Base-by-base conservation (phyloP, 2,329 filamentous ascomycete genomes). In the Xylariaceae sp. region DNA sequence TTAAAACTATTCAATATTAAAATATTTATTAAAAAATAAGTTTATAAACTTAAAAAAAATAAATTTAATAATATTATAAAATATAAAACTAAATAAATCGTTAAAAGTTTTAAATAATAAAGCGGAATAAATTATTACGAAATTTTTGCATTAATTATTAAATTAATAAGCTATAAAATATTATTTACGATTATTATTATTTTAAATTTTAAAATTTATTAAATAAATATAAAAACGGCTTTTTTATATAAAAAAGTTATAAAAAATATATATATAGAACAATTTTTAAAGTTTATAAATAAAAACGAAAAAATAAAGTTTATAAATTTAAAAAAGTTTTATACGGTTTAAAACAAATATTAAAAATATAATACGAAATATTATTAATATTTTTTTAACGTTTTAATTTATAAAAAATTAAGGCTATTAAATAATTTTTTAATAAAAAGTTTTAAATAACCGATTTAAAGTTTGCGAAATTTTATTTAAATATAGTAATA, bases 11-110 rank as follows among this genome's bases (percentile, higher is more conserved):
- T 19, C 28, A 38, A 48, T 42, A 38, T 44, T 22, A 45, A 41
- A 19, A 31, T 49, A 40, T 45, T 53, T 34, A 40, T 38, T 40
- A 36, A 45, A 39, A 50, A 46, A 50, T 45, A 46, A 19, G 44
- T 45, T 39, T 45, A 50, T 53, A 45, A 53, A 49, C 31, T 45
- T 39, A 50, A 50, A 45, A 39, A 34, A 50, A 42, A 40, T 38
- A 28, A 17, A 17, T 31, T 43, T 40, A 39, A 50, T 45, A 53
- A 40, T 34, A 41, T 45, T 38, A 45, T 28, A 50, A 39, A 42
- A 45, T 41, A 39, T 53, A 40, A 53, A 49, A 49, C 45, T 33
- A 40, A 50, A 39, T n/a, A 40, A 31, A 45, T 50, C 6, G 47
- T 50, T 44, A 39, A 50, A 40, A 36, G 45, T 45, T 42, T 50